Evolutionary conservation across 1,139 yeast genomes (phyloP), one percentile per base, ranked within the genome.

Genomic region (Taphrina communis): DNA sequence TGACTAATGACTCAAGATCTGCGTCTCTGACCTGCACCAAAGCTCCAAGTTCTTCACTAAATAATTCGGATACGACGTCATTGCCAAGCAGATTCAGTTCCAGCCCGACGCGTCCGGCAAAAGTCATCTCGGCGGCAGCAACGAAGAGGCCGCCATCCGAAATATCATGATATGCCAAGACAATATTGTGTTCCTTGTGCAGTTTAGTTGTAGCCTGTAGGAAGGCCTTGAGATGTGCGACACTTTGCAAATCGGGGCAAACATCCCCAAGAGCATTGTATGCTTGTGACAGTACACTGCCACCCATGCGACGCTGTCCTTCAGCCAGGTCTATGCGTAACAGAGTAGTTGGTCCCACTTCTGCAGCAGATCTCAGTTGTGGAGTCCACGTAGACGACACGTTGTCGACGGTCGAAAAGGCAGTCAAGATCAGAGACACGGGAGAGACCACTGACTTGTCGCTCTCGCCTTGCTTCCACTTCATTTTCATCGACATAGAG

Each of bases 401-500:
- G 77, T 93, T 84, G 60, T 82, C 82, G 65, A 95, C 97, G 65
- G 97, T 90, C 69, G 89, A 90, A 78, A 94, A 95, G 0, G 98
- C 95, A 46, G 99, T 93, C 73, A 94, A 84, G 66, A 90, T 89
- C 75, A 93, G 85, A n/a, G 98, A 88, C 76, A 95, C 82, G 63
- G 99, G 99, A 41, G 98, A 92, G 72, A 96, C 88, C 55, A 95
- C 98, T 79, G 91, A 96, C 76, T 88, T 90, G 58, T 66, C 58
- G 19, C 70, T 56, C 12, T 70, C 71, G 35, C 39, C 66, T 73
- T 87, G 86, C 70, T 85, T 94, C 99, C 99, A 95, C 77, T 89
- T 88, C 99, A 95, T 95, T 81, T 92, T 92, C 99, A 95, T 93
- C 39, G 98, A 93, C 97, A 94, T 92, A 63, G 98, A 93, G 79